Conservation (phyloP, 768 basidiomycete species). For the Termitomyces sp. region DNA sequence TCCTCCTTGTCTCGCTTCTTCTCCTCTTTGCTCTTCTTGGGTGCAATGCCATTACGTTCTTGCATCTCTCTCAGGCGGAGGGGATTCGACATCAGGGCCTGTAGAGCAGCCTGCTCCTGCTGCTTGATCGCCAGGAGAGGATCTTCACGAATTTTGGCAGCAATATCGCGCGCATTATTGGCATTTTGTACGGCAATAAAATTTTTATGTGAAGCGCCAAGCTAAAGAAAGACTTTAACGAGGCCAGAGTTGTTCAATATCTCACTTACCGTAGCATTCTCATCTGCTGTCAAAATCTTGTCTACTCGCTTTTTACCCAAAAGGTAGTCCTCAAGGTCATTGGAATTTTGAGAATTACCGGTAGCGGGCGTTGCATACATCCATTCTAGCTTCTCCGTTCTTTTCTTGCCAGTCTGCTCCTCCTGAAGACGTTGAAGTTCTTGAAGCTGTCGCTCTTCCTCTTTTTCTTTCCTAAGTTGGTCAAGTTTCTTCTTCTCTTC, state of each 20-base stretch:
- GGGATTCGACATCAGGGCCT: slow-evolving; percentile 82
- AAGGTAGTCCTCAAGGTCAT: slow-evolving; percentile 94
- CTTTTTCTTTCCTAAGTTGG: slow-evolving; percentile 94
- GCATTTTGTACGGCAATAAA: slow-evolving; percentile 96
- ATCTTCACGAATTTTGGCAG: slow-evolving; percentile 94
- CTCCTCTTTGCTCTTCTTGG: slow-evolving; percentile 73
- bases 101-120: slow-evolving; percentile 91
- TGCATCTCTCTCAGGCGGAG: slow-evolving; percentile 78
- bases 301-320: slow-evolving; percentile 98
- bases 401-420: slow-evolving; percentile 91
- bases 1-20: slow-evolving; percentile 45
- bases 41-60: slow-evolving; percentile 74
- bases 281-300: slow-evolving; percentile 87
- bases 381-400: slow-evolving; percentile 95
- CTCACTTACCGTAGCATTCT: slow-evolving; percentile 73
- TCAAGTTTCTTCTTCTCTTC: slow-evolving; percentile 99
- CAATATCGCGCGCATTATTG: slow-evolving; percentile 81
- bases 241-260: slow-evolving; percentile 1
- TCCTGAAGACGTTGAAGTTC: slow-evolving; percentile 95
- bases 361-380: slow-evolving; percentile 98
- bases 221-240: slow-evolving; percentile 29
- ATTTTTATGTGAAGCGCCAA: slow-evolving; percentile 84
- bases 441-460: slow-evolving; percentile 94
- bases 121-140: slow-evolving; percentile 97
- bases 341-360: slow-evolving; percentile 79